Conservation (phyloP, 2,329 filamentous ascomycete genomes). For the Hypoxylon sp. region DNA sequence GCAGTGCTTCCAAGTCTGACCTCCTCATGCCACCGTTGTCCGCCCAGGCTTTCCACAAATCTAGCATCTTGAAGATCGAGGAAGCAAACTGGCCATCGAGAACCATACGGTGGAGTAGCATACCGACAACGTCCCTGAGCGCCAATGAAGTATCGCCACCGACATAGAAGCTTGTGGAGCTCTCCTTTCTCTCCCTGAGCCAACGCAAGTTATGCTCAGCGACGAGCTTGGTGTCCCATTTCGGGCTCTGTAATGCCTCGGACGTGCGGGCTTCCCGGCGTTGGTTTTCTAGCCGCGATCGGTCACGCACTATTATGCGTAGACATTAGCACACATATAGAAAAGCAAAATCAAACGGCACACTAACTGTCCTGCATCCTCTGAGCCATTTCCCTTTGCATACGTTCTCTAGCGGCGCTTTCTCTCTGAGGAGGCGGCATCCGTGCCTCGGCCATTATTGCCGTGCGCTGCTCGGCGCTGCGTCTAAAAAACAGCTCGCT, state of each 20-base stretch:
- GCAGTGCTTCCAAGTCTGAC: constrained; percentile 60
- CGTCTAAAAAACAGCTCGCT: constrained; percentile 57
- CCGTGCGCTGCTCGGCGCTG: constrained; percentile 59
- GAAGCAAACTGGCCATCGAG: constrained; percentile 62
- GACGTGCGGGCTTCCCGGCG: constrained; percentile 62
- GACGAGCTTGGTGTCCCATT: constrained; percentile 65
- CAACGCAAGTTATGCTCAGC: constrained; percentile 63
- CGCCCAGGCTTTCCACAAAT: constrained; percentile 69
- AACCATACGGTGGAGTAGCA: constrained; percentile 67
- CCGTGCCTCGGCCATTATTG: constrained; percentile 61
- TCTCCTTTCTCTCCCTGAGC: constrained; percentile 56
- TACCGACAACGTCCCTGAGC: constrained; percentile 62
- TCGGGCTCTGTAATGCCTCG: constrained; percentile 68
- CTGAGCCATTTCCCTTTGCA: constrained; percentile 60
- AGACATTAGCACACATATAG: not conserved
- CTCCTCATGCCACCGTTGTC: constrained; percentile 69
- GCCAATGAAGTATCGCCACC: constrained; percentile 48
- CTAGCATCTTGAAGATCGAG: constrained; percentile 62
- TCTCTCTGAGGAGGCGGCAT: constrained; percentile 62
- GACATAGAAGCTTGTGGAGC: not conserved
- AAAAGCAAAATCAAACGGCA: not conserved
- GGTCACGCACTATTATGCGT: constrained; percentile 59
- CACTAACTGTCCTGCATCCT: constrained; percentile 64
- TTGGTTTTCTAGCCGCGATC: constrained; percentile 57
- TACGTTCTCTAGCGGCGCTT: constrained; percentile 59